A percentile compares a stretch with the other conserved stretches of the same genome.
These are phyloP conservation scores for Coleophoma crateriformis DNA, from an alignment of 2,329 filamentous ascomycete genomes.

Conservation along the genomic window DNA sequence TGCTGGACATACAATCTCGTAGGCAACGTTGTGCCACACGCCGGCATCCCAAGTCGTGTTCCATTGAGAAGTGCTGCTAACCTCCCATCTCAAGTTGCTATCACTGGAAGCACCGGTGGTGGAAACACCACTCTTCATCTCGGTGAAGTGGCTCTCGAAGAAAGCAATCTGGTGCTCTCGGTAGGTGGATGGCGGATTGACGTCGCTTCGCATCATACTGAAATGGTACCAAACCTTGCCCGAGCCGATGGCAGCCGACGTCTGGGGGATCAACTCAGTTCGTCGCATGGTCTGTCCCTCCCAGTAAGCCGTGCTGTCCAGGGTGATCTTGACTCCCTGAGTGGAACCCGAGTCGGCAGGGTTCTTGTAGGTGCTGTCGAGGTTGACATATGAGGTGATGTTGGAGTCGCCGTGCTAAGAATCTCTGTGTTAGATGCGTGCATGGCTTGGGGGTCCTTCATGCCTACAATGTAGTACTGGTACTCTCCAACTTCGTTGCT, in stretches of 20 bases:
- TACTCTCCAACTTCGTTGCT: conserved; percentile 64
- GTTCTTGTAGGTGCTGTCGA: conserved; percentile 43
- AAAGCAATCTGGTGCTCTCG: conserved; percentile 62
- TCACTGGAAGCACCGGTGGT: conserved; percentile 23
- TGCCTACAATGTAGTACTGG: conserved; percentile 63
- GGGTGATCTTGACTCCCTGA: conserved; percentile 64
- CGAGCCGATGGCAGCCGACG: conserved; percentile 53
- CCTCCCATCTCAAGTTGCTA: conserved; percentile 60
- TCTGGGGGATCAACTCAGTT: conserved; percentile 70
- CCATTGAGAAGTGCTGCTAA: conserved; percentile 56
- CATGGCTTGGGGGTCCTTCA: background rate
- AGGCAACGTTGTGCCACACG: conserved; percentile 72
- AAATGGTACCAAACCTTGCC: conserved; percentile 70
- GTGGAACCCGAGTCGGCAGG: conserved; percentile 50
- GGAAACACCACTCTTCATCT: conserved; percentile 59
- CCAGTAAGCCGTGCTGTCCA: conserved; percentile 61
- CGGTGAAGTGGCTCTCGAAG: conserved; percentile 69
- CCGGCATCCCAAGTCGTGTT: conserved; percentile 53
- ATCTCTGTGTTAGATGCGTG: conserved; percentile 1
- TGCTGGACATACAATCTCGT: conserved; percentile 50
- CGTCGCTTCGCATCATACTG: conserved; percentile 52
- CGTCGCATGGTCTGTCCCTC: conserved; percentile 68
- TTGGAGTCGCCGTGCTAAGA: conserved; percentile 48
- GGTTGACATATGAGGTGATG: conserved; percentile 32
- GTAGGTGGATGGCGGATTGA: conserved; percentile 53